Percentiles rank a stretch among this genome's conserved stretches.
phyloP scores from a whole-genome alignment of 2,329 filamentous ascomycete species.

The Aspergillus sp. region DNA sequence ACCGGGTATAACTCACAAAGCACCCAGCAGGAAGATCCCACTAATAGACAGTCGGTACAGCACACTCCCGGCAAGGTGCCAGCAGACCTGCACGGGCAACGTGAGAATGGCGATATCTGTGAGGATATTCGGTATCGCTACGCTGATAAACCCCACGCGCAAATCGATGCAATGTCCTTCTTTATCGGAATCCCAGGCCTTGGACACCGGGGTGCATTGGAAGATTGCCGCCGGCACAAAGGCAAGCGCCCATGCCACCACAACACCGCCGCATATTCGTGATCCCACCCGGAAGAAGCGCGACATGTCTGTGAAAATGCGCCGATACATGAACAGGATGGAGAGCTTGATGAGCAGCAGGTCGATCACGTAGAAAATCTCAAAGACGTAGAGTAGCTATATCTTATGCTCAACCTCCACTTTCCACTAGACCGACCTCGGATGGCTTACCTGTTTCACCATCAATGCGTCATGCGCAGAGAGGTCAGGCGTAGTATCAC shows the following conservation, averaged over 20 bases:
- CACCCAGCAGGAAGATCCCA: background rate
- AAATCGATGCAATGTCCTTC: slow-evolving; percentile 27
- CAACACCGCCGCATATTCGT: slow-evolving; percentile 20
- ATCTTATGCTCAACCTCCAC: too few species aligned
- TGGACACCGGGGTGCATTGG: slow-evolving; percentile 26
- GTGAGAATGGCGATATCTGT: slow-evolving; percentile 28
- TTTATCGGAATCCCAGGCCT: slow-evolving; percentile 25
- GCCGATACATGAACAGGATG: slow-evolving; percentile 30
- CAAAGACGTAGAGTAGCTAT: too few species aligned
- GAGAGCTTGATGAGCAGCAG: slow-evolving; percentile 25
- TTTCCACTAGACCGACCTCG: too few species aligned
- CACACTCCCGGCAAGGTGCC: slow-evolving; percentile 20
- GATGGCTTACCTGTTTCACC: too few species aligned
- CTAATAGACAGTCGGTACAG: background rate
- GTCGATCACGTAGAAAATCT: too few species aligned
- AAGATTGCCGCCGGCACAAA: slow-evolving; percentile 23
- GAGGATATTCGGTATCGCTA: slow-evolving; percentile 31
- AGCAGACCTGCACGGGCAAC: slow-evolving; percentile 28
- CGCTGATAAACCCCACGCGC: slow-evolving; percentile 24
- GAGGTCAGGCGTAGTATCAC: too few species aligned
- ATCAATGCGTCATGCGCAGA: too few species aligned
- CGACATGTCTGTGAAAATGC: slow-evolving; percentile 21
- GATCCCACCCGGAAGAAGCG: slow-evolving; percentile 22
- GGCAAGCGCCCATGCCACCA: slow-evolving; percentile 24
- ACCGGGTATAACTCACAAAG: background rate